Base-by-base conservation (phyloP, 2,329 filamentous ascomycete species). In the Capronia epimyces region DNA sequence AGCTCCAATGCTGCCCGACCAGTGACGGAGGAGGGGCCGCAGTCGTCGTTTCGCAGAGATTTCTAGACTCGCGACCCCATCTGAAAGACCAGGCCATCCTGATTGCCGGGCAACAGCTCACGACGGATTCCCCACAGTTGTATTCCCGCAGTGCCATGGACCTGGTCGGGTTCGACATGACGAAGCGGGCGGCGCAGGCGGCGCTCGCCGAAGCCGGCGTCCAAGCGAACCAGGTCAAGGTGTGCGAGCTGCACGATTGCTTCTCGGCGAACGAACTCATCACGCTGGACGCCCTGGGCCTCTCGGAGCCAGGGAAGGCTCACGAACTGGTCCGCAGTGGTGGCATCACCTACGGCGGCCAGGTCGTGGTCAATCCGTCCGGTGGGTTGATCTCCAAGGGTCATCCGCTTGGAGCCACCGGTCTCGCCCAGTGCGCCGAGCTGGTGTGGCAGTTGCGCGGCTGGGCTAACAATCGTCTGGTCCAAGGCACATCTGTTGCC, bases 201-300 rank as follows among this genome's bases (percentile, higher is more conserved):
- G 91, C 91, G n/a, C 75, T 87, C 53, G 74, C 71, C 29, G 87
- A 97, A 70, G 89, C 89, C 0, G 73, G 86, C 52, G 77, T 82
- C 29, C 7, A 32, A 32, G 7, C 29, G 7, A 12, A 6, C 7
- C 95, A n/a, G 59, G 78, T 91, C 58, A 82, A 86, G 64, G 87
- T 97, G n/a, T 89, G 88, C 65, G 91, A 97, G 73, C 75, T 97
- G 56, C 93, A 97, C 71, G 93, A 97, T 73, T 97, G 93, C 74
- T 97, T 97, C 78, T 89, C 83, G 15, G 84, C 91, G 21, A 97
- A 97, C 68, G 88, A 97, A 75, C 86, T 97, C 84, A 79, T 94
- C 45, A 83, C 83, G 1, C 82, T 97, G 41, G 91, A 97, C 65
- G 87, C 88, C 0, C 78, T 97, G 1, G 89, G 89, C 1, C 79